Evolutionary conservation across 257 asterid species (phyloP).

Genomic region (Rubia yunnanensis): DNA sequence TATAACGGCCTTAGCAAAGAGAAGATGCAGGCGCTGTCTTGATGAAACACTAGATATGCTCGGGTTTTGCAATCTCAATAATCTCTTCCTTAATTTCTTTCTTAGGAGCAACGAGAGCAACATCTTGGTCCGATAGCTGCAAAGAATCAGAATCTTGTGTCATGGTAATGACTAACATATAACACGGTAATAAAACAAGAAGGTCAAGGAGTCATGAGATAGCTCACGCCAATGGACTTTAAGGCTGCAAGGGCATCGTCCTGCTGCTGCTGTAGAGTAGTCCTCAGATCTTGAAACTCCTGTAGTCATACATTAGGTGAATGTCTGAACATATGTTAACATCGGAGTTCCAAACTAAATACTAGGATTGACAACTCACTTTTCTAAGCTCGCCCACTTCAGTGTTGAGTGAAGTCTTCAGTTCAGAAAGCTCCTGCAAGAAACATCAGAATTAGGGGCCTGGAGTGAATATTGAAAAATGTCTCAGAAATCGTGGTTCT

Average conservation of each 20-base stretch:
- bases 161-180: background rate
- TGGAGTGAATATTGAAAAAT: background rate
- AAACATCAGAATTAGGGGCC: slow-evolving; percentile 8
- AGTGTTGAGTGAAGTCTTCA: slow-evolving; percentile 55
- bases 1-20: slow-evolving; percentile 1
- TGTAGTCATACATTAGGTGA: slow-evolving; percentile 17
- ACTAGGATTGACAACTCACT: slow-evolving; percentile 35
- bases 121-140: slow-evolving; percentile 67
- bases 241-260: slow-evolving; percentile 77
- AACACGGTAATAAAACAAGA: background rate
- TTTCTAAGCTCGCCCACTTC: slow-evolving; percentile 90
- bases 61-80: no score
- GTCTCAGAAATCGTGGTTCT: background rate
- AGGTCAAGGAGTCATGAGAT: slow-evolving; percentile 1
- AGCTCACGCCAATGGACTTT: slow-evolving; percentile 55
- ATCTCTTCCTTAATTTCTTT: slow-evolving; percentile 26
- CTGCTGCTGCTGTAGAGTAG: slow-evolving; percentile 92
- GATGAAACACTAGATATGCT: no score
- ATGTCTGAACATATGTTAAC: background rate
- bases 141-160: slow-evolving; percentile 14
- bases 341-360: background rate
- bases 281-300: slow-evolving; percentile 88
- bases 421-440: slow-evolving; percentile 70
- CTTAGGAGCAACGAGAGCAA: slow-evolving; percentile 23
- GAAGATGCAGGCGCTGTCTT: slow-evolving; percentile 5